Base-by-base conservation (phyloP, 495 filamentous ascomycete species). In the Xeromyces bisporus region DNA sequence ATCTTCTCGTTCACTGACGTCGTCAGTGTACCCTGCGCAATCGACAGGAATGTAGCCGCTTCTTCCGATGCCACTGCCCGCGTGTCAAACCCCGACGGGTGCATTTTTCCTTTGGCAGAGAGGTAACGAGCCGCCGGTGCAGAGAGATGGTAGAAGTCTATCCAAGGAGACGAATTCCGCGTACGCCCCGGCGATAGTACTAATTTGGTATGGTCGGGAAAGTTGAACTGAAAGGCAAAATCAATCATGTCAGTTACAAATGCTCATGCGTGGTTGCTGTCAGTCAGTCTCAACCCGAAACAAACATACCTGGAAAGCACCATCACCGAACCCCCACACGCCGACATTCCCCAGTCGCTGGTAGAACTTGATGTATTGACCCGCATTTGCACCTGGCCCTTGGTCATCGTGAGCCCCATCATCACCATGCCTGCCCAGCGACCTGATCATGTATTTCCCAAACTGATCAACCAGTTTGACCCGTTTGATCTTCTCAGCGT, bases 201-300 rank as follows among this genome's bases (percentile, higher is more conserved):
- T 15, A 93, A 66, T 50, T 97, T 97, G 17, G 89, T 94, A 48
- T 97, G 89, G 40, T 97, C 89, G 5, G 87, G 85, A 56, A 94
- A 97, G 53, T 97, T 94, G 56, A 93, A 80, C 69, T 89, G 46
- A 14, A 15, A 33, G 33, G 31, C 38, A 42, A 44, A 18, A 50
- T 39, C 6, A 21, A 16, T 36, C 28, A 35, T 33, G 37, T 23
- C 18, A 25, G 26, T 18, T 14, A 23, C 20, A 27, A 10, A 31
- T 15, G 30, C 5, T 1, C 15, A 35, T 18, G 39, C n/a, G n/a
- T n/a, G n/a, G n/a, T n/a, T n/a, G n/a, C n/a, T n/a, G n/a, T n/a
- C n/a, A n/a, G n/a, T n/a, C n/a, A n/a, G n/a, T n/a, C n/a, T n/a
- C n/a, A n/a, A n/a, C n/a, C n/a, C n/a, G n/a, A n/a, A n/a, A n/a